Evolutionary conservation across 495 filamentous ascomycete genomes (phyloP).

Genomic region (Penicillium cinerascens): DNA sequence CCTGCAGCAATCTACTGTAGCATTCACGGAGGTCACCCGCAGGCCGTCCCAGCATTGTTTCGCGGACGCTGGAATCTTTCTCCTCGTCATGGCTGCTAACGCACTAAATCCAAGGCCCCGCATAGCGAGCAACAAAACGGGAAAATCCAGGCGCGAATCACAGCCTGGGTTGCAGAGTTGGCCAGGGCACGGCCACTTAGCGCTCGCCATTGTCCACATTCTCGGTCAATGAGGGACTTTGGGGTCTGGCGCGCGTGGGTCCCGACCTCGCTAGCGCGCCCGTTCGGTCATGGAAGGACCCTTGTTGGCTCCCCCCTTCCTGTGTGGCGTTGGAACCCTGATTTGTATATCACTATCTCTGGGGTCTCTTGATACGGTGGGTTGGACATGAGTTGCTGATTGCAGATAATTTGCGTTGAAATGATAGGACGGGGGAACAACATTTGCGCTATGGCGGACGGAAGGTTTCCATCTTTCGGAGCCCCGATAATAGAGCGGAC

Average conservation of each 20-base stretch:
- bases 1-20: not conserved
- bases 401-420: not conserved
- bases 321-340: constrained; percentile 11
- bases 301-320: constrained; percentile 6
- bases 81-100: constrained; percentile 9
- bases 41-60: constrained; percentile 6
- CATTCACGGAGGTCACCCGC: constrained; percentile 2
- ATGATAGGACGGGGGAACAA: not conserved
- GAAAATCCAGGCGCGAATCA: constrained; percentile 18
- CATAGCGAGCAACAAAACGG: constrained; percentile 7
- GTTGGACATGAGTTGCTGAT: not conserved
- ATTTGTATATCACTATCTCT: not conserved
- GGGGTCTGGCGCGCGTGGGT: not conserved
- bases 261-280: not conserved
- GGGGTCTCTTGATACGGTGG: not conserved
- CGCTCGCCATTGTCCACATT: not conserved
- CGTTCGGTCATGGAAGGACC: constrained; percentile 2
- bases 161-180: constrained; percentile 17
- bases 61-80: constrained; percentile 12
- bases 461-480: not conserved
- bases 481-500: not conserved
- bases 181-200: constrained; percentile 18
- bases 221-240: not conserved
- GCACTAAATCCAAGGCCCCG: constrained; percentile 16
- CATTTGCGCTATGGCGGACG: no score